phyloP scores from a whole-genome alignment of 2,329 filamentous ascomycete genomes.

The Fonsecaea multimorphosa region DNA sequence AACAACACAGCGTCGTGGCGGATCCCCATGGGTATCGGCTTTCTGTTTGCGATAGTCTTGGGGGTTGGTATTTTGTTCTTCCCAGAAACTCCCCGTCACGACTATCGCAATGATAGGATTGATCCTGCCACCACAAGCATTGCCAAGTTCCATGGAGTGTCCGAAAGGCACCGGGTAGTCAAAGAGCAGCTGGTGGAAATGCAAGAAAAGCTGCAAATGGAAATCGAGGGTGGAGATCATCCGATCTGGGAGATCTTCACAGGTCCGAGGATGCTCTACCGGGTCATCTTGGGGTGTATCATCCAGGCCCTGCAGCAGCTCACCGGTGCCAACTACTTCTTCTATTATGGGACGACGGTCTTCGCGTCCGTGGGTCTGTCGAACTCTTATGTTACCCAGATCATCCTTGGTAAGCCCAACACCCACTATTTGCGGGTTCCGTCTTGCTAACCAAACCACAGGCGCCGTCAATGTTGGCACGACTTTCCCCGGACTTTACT shows the following conservation, averaged over 20 bases:
- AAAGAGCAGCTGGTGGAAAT: conserved; percentile 62
- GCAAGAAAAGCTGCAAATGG: conserved; percentile 61
- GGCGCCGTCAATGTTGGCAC: conserved; percentile 71
- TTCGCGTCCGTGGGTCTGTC: conserved; percentile 70
- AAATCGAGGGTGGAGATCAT: conserved; percentile 49
- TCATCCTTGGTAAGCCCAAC: conserved; percentile 59
- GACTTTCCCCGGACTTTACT: conserved; percentile 71
- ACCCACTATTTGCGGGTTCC: no score
- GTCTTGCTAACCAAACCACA: conserved; percentile 66
- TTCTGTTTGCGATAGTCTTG: conserved; percentile 62
- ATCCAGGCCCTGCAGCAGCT: conserved; percentile 54
- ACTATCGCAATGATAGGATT: conserved; percentile 60
- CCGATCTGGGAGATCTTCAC: conserved; percentile 48
- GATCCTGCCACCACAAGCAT: conserved; percentile 59
- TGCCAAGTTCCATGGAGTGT: conserved; percentile 61
- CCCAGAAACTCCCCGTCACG: conserved; percentile 63
- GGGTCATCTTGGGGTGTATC: conserved; percentile 49
- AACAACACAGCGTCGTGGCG: conserved; percentile 54
- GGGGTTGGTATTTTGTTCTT: conserved; percentile 60
- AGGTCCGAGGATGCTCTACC: conserved; percentile 52
- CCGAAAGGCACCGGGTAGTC: conserved; percentile 59
- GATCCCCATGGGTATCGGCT: conserved; percentile 62
- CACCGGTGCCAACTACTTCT: conserved; percentile 54
- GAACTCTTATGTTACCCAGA: conserved; percentile 70
- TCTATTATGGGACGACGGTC: conserved; percentile 69